phyloP scores from a whole-genome alignment of 352 stramenopile species.

The Phytophthora hibernalis region DNA sequence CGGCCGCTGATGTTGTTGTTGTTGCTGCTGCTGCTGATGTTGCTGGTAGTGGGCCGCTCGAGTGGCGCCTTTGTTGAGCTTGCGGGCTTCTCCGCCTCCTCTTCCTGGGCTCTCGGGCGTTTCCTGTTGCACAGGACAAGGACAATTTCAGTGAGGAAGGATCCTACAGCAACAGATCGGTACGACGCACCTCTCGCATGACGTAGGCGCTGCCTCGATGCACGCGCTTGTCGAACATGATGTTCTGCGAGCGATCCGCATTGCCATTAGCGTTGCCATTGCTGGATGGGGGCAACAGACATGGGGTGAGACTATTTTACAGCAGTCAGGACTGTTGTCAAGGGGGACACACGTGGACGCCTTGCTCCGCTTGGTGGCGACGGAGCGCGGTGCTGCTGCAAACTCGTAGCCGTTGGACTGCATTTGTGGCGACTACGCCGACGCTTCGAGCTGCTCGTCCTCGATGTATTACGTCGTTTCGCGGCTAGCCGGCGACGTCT shows the following conservation, averaged over 20 bases:
- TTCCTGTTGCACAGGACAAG: slow-evolving; percentile 32
- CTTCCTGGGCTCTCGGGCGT: slow-evolving; percentile 39
- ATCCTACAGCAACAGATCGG: not conserved
- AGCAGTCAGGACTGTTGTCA: not conserved
- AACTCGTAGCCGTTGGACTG: slow-evolving; percentile 78
- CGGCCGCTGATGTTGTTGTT: slow-evolving; percentile 50
- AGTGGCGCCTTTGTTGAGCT: slow-evolving; percentile 25
- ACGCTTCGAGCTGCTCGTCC: slow-evolving; percentile 21
- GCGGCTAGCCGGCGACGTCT: too few species aligned
- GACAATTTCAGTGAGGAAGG: not conserved
- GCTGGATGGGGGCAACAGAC: not conserved
- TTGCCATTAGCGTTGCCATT: slow-evolving; percentile 33
- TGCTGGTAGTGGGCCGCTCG: slow-evolving; percentile 28
- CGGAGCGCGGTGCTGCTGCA: slow-evolving; percentile 67
- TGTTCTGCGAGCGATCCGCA: slow-evolving; percentile 79
- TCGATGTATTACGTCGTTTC: slow-evolving; percentile 27
- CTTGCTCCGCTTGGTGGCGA: slow-evolving; percentile 80
- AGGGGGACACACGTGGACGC: slow-evolving; percentile 39
- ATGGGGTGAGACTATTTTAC: not conserved
- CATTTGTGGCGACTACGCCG: slow-evolving; percentile 36
- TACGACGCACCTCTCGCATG: slow-evolving; percentile 50
- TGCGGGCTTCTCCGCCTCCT: slow-evolving; percentile 11
- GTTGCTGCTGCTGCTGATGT: slow-evolving; percentile 38
- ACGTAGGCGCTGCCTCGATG: slow-evolving; percentile 95
- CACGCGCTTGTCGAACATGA: slow-evolving; percentile 95